These are phyloP conservation scores for Herpetomonas samuelpessoai DNA, from an alignment of 208 protist genomes.

Conservation along the genomic window DNA sequence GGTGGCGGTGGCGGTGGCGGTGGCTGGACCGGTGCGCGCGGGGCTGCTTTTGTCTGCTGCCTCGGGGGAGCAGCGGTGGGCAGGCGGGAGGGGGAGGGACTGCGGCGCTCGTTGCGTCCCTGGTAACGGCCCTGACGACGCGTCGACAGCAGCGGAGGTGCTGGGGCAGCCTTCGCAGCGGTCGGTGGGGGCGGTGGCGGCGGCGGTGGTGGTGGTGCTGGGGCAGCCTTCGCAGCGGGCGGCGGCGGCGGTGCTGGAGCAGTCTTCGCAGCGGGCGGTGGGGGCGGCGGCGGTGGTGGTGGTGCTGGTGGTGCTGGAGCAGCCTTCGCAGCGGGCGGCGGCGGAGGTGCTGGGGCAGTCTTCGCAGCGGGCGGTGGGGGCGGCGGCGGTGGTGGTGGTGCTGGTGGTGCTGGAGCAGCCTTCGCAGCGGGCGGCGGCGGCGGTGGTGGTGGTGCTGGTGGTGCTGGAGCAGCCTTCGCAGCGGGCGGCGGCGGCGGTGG, in stretches of 20 bases:
- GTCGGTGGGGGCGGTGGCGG: too few relatives aligned
- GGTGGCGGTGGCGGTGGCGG: background rate
- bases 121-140: background rate
- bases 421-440: slow-evolving; percentile 11
- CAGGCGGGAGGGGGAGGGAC: background rate
- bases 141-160: too few relatives aligned
- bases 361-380: background rate
- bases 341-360: background rate
- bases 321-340: background rate
- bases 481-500: slow-evolving; percentile 15
- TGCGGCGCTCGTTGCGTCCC: background rate
- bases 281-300: background rate
- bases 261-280: background rate
- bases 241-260: background rate
- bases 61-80: too few relatives aligned
- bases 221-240: background rate
- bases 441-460: slow-evolving; percentile 14
- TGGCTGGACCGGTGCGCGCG: background rate
- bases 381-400: background rate
- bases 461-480: slow-evolving; percentile 10
- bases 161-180: too few relatives aligned
- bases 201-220: background rate
- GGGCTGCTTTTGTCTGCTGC: too few relatives aligned
- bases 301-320: background rate
- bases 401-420: slow-evolving; percentile 2